These are phyloP conservation scores for Lactarius vividus DNA, from an alignment of 768 basidiomycete genomes.

Conservation along the genomic window DNA sequence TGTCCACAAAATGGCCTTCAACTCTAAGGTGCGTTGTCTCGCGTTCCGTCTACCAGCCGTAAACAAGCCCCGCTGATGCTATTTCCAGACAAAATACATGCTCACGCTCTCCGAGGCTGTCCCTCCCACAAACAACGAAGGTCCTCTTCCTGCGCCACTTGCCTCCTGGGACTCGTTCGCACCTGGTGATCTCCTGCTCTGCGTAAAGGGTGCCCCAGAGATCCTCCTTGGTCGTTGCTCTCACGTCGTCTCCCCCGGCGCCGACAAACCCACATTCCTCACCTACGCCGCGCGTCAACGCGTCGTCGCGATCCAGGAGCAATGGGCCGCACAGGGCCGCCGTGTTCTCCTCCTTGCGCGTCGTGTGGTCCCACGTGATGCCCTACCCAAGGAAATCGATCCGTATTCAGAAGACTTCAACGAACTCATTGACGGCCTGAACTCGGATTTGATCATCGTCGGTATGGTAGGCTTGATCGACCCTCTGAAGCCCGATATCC, in stretches of 20 bases:
- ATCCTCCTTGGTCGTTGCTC: conserved; percentile 44
- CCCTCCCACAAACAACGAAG: background rate
- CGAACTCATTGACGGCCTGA: conserved; percentile 42
- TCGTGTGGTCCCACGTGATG: conserved; percentile 38
- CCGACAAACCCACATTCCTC: conserved; percentile 37
- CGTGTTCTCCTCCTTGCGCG: conserved; percentile 62
- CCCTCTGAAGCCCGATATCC: conserved; percentile 54
- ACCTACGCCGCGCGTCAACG: conserved; percentile 31
- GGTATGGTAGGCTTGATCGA: conserved; percentile 62
- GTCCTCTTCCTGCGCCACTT: conserved; percentile 29
- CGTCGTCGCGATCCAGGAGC: conserved; percentile 42
- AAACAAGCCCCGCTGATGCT: conserved; percentile 14
- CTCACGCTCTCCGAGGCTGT: conserved; percentile 40
- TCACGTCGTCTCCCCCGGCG: conserved; percentile 39
- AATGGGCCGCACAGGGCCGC: conserved; percentile 52
- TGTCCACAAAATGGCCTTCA: conserved; percentile 36
- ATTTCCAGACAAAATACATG: conserved; percentile 51
- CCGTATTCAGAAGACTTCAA: conserved; percentile 40
- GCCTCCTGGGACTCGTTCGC: conserved; percentile 33
- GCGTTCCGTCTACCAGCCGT: background rate
- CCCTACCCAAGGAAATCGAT: conserved; percentile 34
- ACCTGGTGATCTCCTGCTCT: conserved; percentile 34
- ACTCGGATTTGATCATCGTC: conserved; percentile 49
- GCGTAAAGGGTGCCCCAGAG: conserved; percentile 55
- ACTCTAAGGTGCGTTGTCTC: conserved; percentile 40